Conservation (phyloP, 495 filamentous ascomycete species). For the Penicillium silybi region DNA sequence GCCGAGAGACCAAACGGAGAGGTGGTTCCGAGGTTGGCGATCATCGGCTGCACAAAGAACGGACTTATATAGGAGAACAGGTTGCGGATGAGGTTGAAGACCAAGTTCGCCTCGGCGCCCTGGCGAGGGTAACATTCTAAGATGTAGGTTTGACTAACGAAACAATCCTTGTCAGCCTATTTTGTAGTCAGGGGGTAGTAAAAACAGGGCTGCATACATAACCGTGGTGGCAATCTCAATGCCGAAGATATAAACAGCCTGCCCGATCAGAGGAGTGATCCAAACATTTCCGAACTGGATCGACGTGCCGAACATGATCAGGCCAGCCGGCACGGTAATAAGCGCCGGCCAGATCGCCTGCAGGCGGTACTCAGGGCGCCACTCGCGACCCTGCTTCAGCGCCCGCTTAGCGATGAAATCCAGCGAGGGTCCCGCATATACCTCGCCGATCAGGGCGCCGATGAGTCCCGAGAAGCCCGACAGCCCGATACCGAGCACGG, state of each 20-base stretch:
- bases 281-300: slow-evolving; percentile 1
- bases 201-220: not conserved
- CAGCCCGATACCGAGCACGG: not conserved
- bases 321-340: not conserved
- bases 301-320: slow-evolving; percentile 2
- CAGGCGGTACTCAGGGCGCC: slow-evolving; percentile 1
- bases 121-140: slow-evolving; percentile 4
- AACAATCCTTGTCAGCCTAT: no score
- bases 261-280: slow-evolving; percentile 1
- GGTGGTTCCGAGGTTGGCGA: not conserved
- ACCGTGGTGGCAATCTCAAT: slow-evolving; percentile 2
- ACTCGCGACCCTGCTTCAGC: not conserved
- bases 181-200: no score
- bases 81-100: slow-evolving; percentile 3
- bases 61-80: not conserved
- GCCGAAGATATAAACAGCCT: not conserved
- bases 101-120: slow-evolving; percentile 3
- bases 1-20: not conserved
- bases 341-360: slow-evolving; percentile 1
- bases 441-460: slow-evolving; percentile 2
- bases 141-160: slow-evolving; percentile 1
- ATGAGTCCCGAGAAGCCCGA: slow-evolving; percentile 1
- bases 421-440: not conserved
- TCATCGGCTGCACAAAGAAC: slow-evolving; percentile 4
- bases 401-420: not conserved